Evolutionary conservation across 2,329 filamentous ascomycete genomes (phyloP).

Genomic region (Purpureocillium lavendulum): DNA sequence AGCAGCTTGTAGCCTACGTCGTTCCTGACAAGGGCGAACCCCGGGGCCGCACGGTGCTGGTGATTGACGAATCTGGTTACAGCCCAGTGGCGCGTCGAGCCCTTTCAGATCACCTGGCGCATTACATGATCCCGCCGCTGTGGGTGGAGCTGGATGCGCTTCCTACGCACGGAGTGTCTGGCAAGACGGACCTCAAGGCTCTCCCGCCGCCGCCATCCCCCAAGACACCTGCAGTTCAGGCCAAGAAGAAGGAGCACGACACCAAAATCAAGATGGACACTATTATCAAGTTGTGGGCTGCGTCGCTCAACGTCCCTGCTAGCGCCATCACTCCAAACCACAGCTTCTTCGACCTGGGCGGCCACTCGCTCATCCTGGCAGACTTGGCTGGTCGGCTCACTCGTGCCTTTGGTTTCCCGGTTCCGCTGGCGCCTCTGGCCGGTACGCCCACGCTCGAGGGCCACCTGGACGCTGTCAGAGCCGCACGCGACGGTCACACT

Average conservation of each 20-base stretch:
- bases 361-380: conserved; percentile 70
- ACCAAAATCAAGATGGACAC: conserved; percentile 59
- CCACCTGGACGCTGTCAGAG: conserved; percentile 62
- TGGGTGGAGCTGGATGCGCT: conserved; percentile 67
- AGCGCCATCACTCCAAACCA: conserved; percentile 59
- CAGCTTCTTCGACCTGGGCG: conserved; percentile 75
- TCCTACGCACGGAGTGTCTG: conserved; percentile 70
- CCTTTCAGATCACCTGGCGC: conserved; percentile 59
- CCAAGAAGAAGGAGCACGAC: conserved; percentile 41
- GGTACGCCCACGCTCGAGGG: conserved; percentile 64
- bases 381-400: conserved; percentile 65
- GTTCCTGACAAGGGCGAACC: conserved; percentile 56
- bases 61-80: conserved; percentile 63
- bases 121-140: conserved; percentile 75
- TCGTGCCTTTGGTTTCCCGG: conserved; percentile 62
- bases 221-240: conserved; percentile 29
- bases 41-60: conserved; percentile 49
- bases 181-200: conserved; percentile 66
- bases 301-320: conserved; percentile 56
- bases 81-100: conserved; percentile 60
- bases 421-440: conserved; percentile 63
- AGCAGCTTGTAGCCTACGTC: conserved; percentile 69
- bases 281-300: conserved; percentile 65
- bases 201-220: conserved; percentile 57
- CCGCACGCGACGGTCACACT: conserved; percentile 63